These are phyloP conservation scores for Coriolopsis trogii DNA, from an alignment of 1,284 basidiomycete species.

Conservation along the genomic window DNA sequence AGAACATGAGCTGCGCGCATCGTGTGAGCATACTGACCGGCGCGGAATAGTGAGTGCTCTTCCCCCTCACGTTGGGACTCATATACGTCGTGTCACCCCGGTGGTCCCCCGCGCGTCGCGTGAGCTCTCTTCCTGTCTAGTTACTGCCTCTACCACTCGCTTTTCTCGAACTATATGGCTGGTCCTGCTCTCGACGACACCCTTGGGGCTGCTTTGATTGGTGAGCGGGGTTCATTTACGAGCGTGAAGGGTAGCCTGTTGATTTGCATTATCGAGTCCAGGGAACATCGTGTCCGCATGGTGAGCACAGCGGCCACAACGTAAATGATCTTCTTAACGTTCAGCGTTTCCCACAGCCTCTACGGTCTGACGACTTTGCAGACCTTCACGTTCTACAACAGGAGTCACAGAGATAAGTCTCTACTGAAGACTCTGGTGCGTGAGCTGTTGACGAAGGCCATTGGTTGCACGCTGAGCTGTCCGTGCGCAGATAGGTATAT, in stretches of 20 bases:
- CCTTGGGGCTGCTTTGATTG: constrained; percentile 17
- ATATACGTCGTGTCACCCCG: no score
- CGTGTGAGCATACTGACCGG: no score
- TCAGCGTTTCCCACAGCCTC: constrained; percentile 4
- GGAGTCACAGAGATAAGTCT: constrained; percentile 7
- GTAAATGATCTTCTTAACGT: neutral
- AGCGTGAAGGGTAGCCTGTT: neutral
- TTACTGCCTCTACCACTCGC: neutral
- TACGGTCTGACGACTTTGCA: constrained; percentile 27
- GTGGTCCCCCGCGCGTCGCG: no score
- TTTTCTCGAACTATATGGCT: neutral
- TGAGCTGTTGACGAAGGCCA: neutral
- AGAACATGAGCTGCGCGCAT: no score
- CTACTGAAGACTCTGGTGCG: constrained; percentile 16
- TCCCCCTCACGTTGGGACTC: no score
- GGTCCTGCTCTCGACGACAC: neutral
- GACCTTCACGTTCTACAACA: constrained; percentile 21
- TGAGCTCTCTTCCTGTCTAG: no score
- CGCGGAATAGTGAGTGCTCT: no score
- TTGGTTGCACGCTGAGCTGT: no score
- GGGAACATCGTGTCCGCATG: constrained; percentile 12
- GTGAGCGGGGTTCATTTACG: neutral
- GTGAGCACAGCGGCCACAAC: no score
- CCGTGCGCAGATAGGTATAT: no score
- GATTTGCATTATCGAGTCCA: neutral